Evolutionary conservation across 441 rosid species (phyloP), one percentile per base, ranked within the genome.

Genomic region (Omphalea diandra): DNA sequence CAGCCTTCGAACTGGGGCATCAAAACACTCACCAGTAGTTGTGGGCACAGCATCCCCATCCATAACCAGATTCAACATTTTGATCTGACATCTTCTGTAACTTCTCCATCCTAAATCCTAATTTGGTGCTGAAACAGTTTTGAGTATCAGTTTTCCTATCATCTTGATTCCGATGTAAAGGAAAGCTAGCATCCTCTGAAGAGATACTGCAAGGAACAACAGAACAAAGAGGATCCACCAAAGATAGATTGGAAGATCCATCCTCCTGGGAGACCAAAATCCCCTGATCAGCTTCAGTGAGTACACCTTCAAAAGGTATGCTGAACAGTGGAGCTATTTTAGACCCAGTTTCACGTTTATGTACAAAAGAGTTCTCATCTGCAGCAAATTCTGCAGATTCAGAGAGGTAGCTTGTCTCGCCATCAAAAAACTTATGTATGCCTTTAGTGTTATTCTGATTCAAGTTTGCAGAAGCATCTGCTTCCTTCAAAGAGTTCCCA

Each of bases 201-300:
- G 92, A 77, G 64, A 89, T 72, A 67, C 90, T 86, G 80, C 95
- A 89, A 56, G 90, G 90, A 68, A 89, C 92, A 77, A 87, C 43
- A 26, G 92, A 87, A 79, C 92, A 87, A 76, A 89, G 95, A 76
- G 90, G 89, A 77, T 87, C 95, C 46, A 74, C 74, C 50, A 57
- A 73, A 4, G 87, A 77, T 27, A 65, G 70, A 79, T 77, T 66
- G 46, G 81, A 82, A 52, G 82, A 86, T 66, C 65, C 74, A 68
- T 75, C 77, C 68, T 83, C 89, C 74, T 83, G 82, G 68, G 83
- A 83, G 68, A 65, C 64, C n/a, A 69, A 69, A 49, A 66, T 41
- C 43, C 74, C 80, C 44, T 72, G 80, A 32, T 78, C 75, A 57
- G 71, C 74, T 68, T 75, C 72, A 31, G 74, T 75, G 17, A 59